These are phyloP conservation scores for Fusarium sp. DNA, from an alignment of 2,329 filamentous ascomycete genomes.

Conservation along the genomic window DNA sequence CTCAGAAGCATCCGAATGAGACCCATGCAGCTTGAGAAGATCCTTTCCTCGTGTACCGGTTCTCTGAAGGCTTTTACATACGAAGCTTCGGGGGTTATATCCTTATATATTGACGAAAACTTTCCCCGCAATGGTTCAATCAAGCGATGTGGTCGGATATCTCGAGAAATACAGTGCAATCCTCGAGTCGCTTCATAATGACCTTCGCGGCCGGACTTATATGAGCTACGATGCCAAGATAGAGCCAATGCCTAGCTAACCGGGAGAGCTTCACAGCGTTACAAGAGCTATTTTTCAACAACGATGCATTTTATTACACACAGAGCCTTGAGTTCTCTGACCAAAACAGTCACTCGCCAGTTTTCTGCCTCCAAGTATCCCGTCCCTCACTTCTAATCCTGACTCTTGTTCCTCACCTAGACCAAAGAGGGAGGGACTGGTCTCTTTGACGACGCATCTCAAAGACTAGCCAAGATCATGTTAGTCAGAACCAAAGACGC, in stretches of 20 bases:
- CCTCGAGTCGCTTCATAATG: conserved; percentile 27
- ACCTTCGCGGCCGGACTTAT: conserved; percentile 10
- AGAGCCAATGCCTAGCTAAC: conserved; percentile 4
- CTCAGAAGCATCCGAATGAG: background rate
- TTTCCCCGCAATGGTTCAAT: background rate
- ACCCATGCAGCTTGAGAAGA: background rate
- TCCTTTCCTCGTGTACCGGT: conserved; percentile 9
- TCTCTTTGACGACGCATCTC: background rate
- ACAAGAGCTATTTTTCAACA: conserved; percentile 23
- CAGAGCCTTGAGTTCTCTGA: conserved; percentile 3
- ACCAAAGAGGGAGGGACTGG: background rate
- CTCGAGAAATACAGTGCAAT: conserved; percentile 10
- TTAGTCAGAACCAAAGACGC: background rate
- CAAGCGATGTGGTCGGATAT: conserved; percentile 5
- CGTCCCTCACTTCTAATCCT: conserved; percentile 4
- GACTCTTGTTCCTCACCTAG: background rate
- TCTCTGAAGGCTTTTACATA: conserved; percentile 25
- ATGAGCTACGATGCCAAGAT: background rate
- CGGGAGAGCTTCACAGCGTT: conserved; percentile 21
- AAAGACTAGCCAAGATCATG: background rate
- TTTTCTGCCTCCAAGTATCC: conserved; percentile 5
- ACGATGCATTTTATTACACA: conserved; percentile 8
- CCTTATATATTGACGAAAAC: background rate
- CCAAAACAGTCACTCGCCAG: conserved; percentile 8
- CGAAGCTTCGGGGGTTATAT: conserved; percentile 7